Evolutionary conservation across 208 protist species (phyloP).

Genomic region (Leishmania aethiopica): DNA sequence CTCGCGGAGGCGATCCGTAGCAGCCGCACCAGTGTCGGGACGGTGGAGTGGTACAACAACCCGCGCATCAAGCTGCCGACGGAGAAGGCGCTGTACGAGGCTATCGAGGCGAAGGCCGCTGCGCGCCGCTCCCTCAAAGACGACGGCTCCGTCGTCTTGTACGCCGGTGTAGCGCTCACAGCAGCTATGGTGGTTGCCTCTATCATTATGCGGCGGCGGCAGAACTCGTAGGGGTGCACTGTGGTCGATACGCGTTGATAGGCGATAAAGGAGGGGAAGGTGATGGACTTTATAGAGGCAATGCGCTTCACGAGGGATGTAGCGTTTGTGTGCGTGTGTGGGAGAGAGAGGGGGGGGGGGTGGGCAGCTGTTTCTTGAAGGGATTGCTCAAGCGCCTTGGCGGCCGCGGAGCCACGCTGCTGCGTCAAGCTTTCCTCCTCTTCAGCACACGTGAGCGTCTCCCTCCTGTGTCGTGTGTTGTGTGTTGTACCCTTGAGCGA

Average conservation of each 20-base stretch:
- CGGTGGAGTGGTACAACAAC: slow-evolving; percentile 89
- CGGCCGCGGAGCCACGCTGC: neutral
- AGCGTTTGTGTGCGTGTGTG: neutral
- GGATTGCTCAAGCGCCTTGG: neutral
- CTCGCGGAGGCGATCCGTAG: slow-evolving; percentile 52
- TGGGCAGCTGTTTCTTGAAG: neutral
- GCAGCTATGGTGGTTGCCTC: slow-evolving; percentile 33
- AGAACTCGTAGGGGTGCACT: slow-evolving; percentile 7
- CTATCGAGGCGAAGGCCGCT: slow-evolving; percentile 46
- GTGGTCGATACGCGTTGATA: neutral
- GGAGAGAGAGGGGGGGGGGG: neutral
- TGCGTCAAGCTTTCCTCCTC: neutral
- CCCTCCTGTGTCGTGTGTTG: neutral
- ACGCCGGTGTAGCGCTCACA: slow-evolving; percentile 17
- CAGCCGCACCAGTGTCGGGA: slow-evolving; percentile 46
- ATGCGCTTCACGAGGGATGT: neutral
- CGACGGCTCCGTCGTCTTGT: slow-evolving; percentile 21
- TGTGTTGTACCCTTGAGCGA: neutral
- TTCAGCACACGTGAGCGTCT: neutral
- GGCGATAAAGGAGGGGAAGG: no score
- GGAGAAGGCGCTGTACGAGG: slow-evolving; percentile 65
- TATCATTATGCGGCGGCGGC: slow-evolving; percentile 20
- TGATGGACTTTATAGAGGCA: neutral
- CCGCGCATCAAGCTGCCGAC: slow-evolving; percentile 59
- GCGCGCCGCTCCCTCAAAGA: slow-evolving; percentile 17